These are phyloP conservation scores for Nicotiana noctiflora DNA, from an alignment of 257 asterid genomes.

Conservation along the genomic window DNA sequence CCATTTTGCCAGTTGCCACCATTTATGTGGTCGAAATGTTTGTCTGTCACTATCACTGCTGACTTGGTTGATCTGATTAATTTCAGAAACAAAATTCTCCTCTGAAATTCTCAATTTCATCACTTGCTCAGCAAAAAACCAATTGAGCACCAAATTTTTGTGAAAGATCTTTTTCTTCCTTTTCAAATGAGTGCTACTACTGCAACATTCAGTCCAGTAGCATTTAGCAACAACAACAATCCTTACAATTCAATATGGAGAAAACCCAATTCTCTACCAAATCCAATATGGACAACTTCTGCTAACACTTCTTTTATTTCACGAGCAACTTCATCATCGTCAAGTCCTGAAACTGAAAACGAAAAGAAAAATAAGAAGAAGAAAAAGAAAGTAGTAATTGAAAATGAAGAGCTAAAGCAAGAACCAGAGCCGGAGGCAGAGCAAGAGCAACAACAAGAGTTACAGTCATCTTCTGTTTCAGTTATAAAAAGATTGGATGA, in stretches of 20 bases:
- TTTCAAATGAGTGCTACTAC: constrained; percentile 4
- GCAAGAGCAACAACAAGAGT: constrained; percentile 5
- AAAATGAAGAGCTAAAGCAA: constrained; percentile 1
- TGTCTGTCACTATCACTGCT: background rate
- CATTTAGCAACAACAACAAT: background rate
- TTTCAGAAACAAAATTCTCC: background rate
- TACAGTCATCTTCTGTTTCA: constrained; percentile 25
- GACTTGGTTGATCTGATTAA: background rate
- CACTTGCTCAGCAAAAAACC: background rate
- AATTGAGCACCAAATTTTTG: background rate
- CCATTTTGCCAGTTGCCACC: background rate
- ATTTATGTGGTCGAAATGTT: background rate
- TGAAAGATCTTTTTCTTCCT: background rate
- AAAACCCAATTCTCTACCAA: background rate
- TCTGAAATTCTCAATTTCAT: background rate
- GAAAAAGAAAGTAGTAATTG: constrained; percentile 34
- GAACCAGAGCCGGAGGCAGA: constrained; percentile 11
- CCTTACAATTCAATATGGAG: background rate
- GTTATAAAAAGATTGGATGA: constrained; percentile 71
- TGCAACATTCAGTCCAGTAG: background rate
- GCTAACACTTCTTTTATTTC: background rate
- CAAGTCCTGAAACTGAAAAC: constrained; percentile 23
- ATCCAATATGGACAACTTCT: background rate
- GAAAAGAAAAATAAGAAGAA: constrained; percentile 34
- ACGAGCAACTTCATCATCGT: background rate